A percentile compares a stretch with the other conserved stretches of the same genome.
Evolutionary conservation across 768 basidiomycete genomes (phyloP).

Genomic region (Suillus sp.): DNA sequence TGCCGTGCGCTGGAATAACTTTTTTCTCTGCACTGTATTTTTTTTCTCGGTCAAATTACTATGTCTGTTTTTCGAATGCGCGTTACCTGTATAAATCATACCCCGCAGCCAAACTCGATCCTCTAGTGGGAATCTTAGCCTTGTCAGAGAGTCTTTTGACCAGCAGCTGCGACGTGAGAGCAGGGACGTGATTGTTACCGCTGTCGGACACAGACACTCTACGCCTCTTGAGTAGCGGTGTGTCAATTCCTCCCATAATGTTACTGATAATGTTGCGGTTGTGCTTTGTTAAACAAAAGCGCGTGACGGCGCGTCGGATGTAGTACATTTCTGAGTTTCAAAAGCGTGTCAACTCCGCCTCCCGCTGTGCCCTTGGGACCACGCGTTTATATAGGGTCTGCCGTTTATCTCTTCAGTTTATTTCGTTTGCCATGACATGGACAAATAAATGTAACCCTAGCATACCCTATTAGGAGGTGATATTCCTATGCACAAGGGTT

Average conservation of each 20-base stretch:
- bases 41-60: slow-evolving; percentile 11
- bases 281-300: slow-evolving; percentile 5
- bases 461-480: too few species aligned
- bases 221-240: slow-evolving; percentile 56
- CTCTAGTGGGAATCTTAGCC: slow-evolving; percentile 84
- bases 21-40: slow-evolving; percentile 76
- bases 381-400: too few species aligned
- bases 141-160: slow-evolving; percentile 85
- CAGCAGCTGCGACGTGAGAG: slow-evolving; percentile 57
- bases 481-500: too few species aligned
- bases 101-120: slow-evolving; percentile 85
- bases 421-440: too few species aligned
- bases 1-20: slow-evolving; percentile 83
- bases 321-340: slow-evolving; percentile 31
- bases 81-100: slow-evolving; percentile 90
- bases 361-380: too few species aligned
- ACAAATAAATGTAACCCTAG: too few species aligned
- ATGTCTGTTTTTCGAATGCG: not conserved
- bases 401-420: too few species aligned
- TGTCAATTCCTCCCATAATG: slow-evolving; percentile 26
- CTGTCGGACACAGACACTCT: slow-evolving; percentile 59
- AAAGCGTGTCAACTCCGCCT: slow-evolving; percentile 46
- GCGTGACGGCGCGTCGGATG: slow-evolving; percentile 24
- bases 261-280: not conserved
- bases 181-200: slow-evolving; percentile 29